Conservation (phyloP, 768 basidiomycete genomes). For the Termitomyces sp. region DNA sequence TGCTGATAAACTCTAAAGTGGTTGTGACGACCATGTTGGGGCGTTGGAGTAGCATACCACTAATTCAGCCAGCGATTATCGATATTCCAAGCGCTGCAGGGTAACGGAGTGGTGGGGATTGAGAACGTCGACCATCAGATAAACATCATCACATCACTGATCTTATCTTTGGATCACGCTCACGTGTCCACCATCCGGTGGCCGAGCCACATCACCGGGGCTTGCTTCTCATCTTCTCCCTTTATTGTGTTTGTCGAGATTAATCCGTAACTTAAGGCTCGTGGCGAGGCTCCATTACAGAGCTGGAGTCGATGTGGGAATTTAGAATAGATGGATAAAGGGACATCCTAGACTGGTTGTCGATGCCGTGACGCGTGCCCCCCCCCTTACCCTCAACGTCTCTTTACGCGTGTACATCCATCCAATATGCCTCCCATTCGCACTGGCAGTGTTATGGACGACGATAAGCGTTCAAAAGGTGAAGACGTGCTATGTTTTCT, state of each 20-base stretch:
- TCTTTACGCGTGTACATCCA: neutral
- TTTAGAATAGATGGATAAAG: neutral
- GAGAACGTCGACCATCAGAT: neutral
- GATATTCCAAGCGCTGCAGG: neutral
- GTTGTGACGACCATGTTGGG: neutral
- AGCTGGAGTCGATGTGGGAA: neutral
- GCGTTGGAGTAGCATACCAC: neutral
- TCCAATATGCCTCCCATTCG: neutral
- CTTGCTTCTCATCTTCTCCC: neutral
- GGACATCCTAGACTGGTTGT: neutral
- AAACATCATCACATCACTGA: neutral
- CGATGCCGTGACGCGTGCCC: neutral
- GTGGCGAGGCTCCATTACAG: neutral
- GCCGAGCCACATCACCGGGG: neutral
- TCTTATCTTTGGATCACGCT: neutral
- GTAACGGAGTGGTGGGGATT: neutral
- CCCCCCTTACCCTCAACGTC: neutral
- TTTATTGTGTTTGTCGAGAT: constrained; percentile 1
- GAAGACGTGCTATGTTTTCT: neutral
- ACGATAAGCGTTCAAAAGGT: neutral
- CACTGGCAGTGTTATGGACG: neutral
- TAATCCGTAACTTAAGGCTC: neutral
- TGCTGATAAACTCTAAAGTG: neutral
- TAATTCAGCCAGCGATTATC: neutral
- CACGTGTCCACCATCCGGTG: neutral